Percentiles rank a stretch among this genome's conserved stretches.
Conservation (phyloP, 345 rosid genomes). For the Rhodamnia rubescens region DNA sequence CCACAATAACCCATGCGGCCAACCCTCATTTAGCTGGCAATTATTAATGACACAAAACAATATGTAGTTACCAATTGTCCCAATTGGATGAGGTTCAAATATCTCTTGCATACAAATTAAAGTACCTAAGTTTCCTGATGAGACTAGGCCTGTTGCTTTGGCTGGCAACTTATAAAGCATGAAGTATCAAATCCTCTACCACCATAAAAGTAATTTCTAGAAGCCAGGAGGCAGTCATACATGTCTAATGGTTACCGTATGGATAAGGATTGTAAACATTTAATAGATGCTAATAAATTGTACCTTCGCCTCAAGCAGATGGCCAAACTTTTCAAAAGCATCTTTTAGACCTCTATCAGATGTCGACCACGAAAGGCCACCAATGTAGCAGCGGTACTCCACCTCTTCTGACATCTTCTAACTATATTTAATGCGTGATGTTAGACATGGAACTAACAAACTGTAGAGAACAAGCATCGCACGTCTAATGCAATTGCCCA, state of each 20-base stretch:
- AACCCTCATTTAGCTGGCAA: background rate
- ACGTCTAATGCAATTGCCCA: background rate
- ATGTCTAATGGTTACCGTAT: background rate
- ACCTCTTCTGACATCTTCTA: constrained; percentile 62
- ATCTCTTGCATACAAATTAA: background rate
- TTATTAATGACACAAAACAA: background rate
- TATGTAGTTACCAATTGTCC: background rate
- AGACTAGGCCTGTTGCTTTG: background rate
- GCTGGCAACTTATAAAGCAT: background rate
- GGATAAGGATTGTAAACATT: background rate
- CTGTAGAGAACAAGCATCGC: background rate
- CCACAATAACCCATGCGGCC: background rate
- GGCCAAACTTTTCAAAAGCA: constrained; percentile 90
- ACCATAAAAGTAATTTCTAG: background rate
- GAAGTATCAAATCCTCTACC: background rate
- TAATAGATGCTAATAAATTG: background rate
- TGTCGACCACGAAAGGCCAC: constrained; percentile 93
- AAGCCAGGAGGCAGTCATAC: background rate
- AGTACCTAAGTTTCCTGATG: background rate
- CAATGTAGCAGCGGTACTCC: constrained; percentile 87
- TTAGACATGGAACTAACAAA: background rate
- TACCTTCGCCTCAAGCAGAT: constrained; percentile 85
- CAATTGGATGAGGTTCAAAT: background rate
- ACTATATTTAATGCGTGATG: constrained; percentile 6
- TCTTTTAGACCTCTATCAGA: constrained; percentile 79